Evolutionary conservation across 2,329 filamentous ascomycete species (phyloP).

Genomic region (Fusarium phyllophilum): DNA sequence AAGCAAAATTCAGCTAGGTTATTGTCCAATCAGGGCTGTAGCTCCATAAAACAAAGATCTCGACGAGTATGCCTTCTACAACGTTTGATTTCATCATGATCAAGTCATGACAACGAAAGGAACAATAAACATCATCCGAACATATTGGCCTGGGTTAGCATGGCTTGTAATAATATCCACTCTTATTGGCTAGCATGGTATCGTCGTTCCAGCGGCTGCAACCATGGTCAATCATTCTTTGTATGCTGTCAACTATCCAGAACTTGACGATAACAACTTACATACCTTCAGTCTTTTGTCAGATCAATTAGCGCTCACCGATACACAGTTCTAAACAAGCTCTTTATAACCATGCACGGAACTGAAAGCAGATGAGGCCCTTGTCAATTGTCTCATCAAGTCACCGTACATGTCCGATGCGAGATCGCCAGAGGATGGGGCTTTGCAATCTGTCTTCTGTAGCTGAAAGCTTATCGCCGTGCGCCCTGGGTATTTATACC

Average conservation of each 20-base stretch:
- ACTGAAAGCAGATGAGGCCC: too few relatives aligned
- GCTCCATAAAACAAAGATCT: neutral
- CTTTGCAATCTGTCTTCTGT: too few relatives aligned
- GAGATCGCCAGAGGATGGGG: too few relatives aligned
- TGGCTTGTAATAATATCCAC: neutral
- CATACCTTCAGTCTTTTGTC: too few relatives aligned
- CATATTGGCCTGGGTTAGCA: neutral
- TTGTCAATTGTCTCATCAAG: neutral
- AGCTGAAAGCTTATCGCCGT: neutral
- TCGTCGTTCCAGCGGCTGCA: neutral
- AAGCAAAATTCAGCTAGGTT: neutral
- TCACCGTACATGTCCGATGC: too few relatives aligned
- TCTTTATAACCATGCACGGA: too few relatives aligned
- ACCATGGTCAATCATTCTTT: too few relatives aligned
- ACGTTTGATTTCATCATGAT: neutral
- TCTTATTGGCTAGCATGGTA: neutral
- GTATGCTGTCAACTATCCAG: too few relatives aligned
- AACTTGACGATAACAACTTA: too few relatives aligned
- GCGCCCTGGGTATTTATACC: too few relatives aligned
- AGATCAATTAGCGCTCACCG: neutral
- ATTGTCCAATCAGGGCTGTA: neutral
- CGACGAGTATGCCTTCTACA: neutral
- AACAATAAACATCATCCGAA: neutral
- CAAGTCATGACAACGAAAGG: neutral
- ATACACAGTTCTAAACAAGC: neutral